Conservation (phyloP, 352 stramenopile genomes). For the Pythium graminicola region DNA sequence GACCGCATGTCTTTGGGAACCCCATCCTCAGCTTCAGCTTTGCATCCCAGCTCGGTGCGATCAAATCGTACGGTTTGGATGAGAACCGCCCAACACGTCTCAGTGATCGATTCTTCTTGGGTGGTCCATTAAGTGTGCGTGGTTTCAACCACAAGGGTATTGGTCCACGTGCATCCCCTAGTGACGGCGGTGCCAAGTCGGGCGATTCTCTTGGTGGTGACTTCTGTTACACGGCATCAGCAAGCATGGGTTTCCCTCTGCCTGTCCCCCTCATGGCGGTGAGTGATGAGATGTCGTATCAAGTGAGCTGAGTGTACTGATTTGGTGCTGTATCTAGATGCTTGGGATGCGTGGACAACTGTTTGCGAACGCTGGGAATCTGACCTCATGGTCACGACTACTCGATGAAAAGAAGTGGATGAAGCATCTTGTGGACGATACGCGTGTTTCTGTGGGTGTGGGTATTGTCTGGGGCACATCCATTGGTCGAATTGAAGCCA, state of each 20-base stretch:
- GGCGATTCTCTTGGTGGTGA: conserved; percentile 87
- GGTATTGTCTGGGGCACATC: conserved; percentile 83
- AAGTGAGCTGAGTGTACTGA: neutral
- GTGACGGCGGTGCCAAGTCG: conserved; percentile 73
- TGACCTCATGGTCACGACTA: conserved; percentile 81
- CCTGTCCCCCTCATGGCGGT: conserved; percentile 77
- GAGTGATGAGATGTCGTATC: conserved; percentile 19
- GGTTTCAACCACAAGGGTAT: conserved; percentile 90
- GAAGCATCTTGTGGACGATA: conserved; percentile 83
- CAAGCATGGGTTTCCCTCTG: conserved; percentile 82
- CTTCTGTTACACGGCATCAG: conserved; percentile 81
- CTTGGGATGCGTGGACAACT: conserved; percentile 83
- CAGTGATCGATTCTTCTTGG: conserved; percentile 90
- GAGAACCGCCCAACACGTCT: conserved; percentile 76
- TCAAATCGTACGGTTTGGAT: conserved; percentile 76
- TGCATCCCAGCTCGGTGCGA: conserved; percentile 62
- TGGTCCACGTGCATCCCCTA: conserved; percentile 77
- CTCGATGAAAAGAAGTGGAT: conserved; percentile 88
- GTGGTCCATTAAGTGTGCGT: conserved; percentile 81
- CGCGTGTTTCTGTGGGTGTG: conserved; percentile 76
- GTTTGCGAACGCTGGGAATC: conserved; percentile 87
- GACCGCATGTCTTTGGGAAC: conserved; percentile 54
- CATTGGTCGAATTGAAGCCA: conserved; percentile 85
- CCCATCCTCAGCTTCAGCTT: conserved; percentile 80
- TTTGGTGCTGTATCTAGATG: conserved; percentile 29